Evolutionary conservation across 1,284 basidiomycete genomes (phyloP).

Genomic region (Entoloma clypeatum): DNA sequence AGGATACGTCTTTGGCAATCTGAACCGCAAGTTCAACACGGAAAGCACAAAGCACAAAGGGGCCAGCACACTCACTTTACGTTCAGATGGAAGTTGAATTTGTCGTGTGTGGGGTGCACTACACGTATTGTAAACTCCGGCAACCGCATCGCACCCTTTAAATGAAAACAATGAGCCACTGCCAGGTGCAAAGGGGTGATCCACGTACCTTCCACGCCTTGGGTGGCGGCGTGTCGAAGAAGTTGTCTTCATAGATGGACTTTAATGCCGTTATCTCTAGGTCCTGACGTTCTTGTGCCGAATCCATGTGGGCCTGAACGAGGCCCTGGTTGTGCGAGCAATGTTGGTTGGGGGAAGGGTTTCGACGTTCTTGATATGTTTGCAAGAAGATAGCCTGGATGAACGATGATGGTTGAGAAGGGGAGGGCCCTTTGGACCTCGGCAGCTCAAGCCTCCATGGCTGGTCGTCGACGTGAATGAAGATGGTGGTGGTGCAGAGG

Average conservation of each 20-base stretch:
- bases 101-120: slow-evolving; percentile 52
- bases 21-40: slow-evolving; percentile 25
- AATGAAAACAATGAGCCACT: slow-evolving; percentile 12
- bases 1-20: slow-evolving; percentile 78
- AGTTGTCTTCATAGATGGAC: slow-evolving; percentile 75
- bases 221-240: slow-evolving; percentile 65
- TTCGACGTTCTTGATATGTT: slow-evolving; percentile 16
- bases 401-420: slow-evolving; percentile 41
- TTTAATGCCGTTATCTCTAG: slow-evolving; percentile 72
- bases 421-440: slow-evolving; percentile 67
- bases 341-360: slow-evolving; percentile 8
- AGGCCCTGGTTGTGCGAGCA: slow-evolving; percentile 19
- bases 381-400: slow-evolving; percentile 20
- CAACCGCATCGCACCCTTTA: slow-evolving; percentile 59
- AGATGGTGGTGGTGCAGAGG: slow-evolving; percentile 9
- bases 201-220: slow-evolving; percentile 71
- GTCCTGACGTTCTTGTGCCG: slow-evolving; percentile 66
- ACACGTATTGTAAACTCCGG: slow-evolving; percentile 74
- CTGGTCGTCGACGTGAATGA: slow-evolving; percentile 20
- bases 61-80: slow-evolving; percentile 52
- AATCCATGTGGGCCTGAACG: slow-evolving; percentile 52
- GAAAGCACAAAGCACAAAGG: neutral
- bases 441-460: slow-evolving; percentile 70
- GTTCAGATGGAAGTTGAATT: slow-evolving; percentile 61
- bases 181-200: neutral